Evolutionary conservation across 1,139 yeast genomes (phyloP).

Genomic region (Pneumocystis canis): DNA sequence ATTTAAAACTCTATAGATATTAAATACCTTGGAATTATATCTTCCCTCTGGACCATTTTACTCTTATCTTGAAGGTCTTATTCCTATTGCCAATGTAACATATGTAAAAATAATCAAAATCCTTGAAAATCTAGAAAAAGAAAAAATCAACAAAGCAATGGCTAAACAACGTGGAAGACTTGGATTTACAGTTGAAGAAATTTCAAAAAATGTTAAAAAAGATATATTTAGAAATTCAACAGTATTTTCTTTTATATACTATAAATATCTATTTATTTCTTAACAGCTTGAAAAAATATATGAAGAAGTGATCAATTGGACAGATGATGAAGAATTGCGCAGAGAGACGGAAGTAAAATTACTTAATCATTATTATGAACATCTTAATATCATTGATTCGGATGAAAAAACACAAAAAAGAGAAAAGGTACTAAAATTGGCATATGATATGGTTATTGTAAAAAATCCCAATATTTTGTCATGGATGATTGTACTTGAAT

Average conservation of each 20-base stretch:
- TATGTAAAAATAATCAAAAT: conserved; percentile 38
- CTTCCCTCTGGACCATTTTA: conserved; percentile 53
- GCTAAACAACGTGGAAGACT: conserved; percentile 22
- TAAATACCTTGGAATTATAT: conserved; percentile 37
- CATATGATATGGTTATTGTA: conserved; percentile 61
- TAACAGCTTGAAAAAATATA: conserved; percentile 37
- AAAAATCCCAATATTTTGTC: conserved; percentile 46
- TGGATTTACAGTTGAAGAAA: conserved; percentile 15
- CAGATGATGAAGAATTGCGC: conserved; percentile 50
- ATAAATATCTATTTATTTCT: background rate
- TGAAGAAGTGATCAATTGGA: conserved; percentile 40
- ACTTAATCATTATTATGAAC: conserved; percentile 41
- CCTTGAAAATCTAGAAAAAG: conserved; percentile 31
- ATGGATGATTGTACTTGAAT: conserved; percentile 67
- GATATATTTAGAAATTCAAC: conserved; percentile 17
- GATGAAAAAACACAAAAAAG: conserved; percentile 28
- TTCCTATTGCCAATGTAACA: conserved; percentile 40
- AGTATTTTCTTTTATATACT: background rate
- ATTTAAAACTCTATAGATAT: conserved; percentile 19
- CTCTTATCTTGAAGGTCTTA: conserved; percentile 37
- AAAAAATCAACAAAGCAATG: conserved; percentile 18
- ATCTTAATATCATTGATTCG: conserved; percentile 35
- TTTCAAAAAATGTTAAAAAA: conserved; percentile 36
- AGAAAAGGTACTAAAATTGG: conserved; percentile 39
- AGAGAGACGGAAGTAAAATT: conserved; percentile 44